Base-by-base conservation (phyloP, 2,329 filamentous ascomycete genomes). In the Metarhizium brunneum region DNA sequence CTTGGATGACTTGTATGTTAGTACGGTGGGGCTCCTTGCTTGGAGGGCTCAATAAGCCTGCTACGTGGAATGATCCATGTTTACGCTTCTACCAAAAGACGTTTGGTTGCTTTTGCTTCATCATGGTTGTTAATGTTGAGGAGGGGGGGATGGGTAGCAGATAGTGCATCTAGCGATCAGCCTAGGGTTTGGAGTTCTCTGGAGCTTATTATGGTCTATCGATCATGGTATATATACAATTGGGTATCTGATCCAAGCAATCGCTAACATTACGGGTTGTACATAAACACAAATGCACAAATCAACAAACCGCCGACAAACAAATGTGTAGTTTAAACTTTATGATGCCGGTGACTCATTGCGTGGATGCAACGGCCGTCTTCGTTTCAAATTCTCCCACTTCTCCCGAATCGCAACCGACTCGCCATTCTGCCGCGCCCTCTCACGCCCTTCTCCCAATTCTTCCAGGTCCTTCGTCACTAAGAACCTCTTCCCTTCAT, bases 21-120 rank as follows among this genome's bases (percentile, higher is more conserved):
- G 76, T 79, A 90, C 78, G 69, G 82, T 74, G 61, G 85, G 76
- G 79, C 81, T 78, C 76, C 75, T 66, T 30, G 43, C 48, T 38
- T 18, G 20, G 4, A 30, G 25, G 52, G 42, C 7, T 20, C 4
- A 11, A 4, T 45, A 20, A 45, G n/a, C 6, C 14, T 40, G 4
- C 13, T 11, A 5, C 13, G 38, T 40, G 38, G 38, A 40, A 5
- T 16, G 38, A 35, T 3, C 25, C 8, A 40, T 16, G 2, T 40
- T 11, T 7, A 16, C 1, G 2, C 38, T 5, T 14, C 38, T 5
- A 40, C 11, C 38, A 11, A 5, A 16, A 11, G 7, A 16, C 38
- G 1, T 40, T 11, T 4, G 5, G 38, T 40, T 40, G 1, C 11
- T n/a, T 14, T 11, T 40, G 38, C 32, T 40, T 16, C 4, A 6